These are phyloP conservation scores for Rhodomyrtus tomentosa DNA, from an alignment of 345 rosid genomes.

Conservation along the genomic window DNA sequence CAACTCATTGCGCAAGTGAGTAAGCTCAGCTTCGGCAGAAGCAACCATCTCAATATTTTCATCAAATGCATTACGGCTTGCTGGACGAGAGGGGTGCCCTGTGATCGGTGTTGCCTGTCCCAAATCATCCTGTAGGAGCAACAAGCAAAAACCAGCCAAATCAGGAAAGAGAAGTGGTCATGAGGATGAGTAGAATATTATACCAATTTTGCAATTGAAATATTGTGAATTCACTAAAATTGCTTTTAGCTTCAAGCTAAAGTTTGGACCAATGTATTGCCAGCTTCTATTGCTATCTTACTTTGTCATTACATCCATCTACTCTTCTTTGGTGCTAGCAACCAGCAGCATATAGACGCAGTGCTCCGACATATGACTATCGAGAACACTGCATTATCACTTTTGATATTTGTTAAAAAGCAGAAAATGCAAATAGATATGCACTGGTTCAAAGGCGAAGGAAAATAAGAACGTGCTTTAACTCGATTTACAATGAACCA, in stretches of 20 bases:
- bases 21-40: slow-evolving; percentile 40
- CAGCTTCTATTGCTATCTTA: not conserved
- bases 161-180: not conserved
- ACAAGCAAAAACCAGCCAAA: not conserved
- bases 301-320: not conserved
- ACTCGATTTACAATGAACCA: not conserved
- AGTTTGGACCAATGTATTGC: not conserved
- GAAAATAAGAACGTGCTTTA: not conserved
- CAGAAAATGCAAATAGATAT: not conserved
- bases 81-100: slow-evolving; percentile 58
- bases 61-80: slow-evolving; percentile 66
- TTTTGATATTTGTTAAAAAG: not conserved
- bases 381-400: not conserved
- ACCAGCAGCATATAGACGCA: not conserved
- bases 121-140: slow-evolving; percentile 46
- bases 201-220: not conserved
- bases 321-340: not conserved
- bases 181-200: not conserved
- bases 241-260: not conserved
- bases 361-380: not conserved
- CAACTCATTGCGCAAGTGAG: slow-evolving; percentile 26
- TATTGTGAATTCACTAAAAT: not conserved
- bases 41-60: slow-evolving; percentile 32
- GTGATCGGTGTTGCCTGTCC: slow-evolving; percentile 23
- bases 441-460: not conserved